Percentiles rank a stretch among this genome's conserved stretches.
phyloP scores from a whole-genome alignment of 163 green algal species.

The Prototheca wickerhamii region DNA sequence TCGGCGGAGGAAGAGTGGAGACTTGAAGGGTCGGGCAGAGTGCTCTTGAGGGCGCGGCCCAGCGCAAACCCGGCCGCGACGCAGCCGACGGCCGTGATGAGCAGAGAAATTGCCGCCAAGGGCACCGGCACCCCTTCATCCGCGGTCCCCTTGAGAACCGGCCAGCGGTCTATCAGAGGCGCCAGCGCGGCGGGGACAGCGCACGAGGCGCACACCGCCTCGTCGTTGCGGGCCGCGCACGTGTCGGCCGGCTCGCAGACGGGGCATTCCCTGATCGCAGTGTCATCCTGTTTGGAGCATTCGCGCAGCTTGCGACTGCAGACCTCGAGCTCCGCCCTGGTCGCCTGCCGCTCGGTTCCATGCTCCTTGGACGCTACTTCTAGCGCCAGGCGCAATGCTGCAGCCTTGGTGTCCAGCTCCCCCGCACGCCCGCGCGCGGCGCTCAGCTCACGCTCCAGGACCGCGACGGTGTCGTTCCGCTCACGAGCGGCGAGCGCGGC shows the following conservation, averaged over 20 bases:
- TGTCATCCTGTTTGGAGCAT: not conserved
- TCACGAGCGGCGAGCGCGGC: no score
- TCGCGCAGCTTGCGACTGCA: no score
- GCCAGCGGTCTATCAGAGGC: not conserved
- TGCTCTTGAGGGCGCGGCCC: no score
- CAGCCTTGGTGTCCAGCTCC: not conserved
- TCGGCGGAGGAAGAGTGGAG: not conserved
- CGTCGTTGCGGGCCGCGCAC: not conserved
- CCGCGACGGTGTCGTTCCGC: no score
- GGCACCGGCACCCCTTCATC: no score
- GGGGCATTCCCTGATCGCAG: no score
- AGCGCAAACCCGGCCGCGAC: no score
- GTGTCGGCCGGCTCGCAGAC: not conserved
- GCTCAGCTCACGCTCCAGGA: no score
- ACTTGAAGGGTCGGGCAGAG: no score
- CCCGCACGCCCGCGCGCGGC: not conserved
- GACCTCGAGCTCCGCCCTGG: no score
- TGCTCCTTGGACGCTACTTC: not conserved
- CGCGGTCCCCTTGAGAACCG: not conserved
- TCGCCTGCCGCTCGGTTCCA: not conserved
- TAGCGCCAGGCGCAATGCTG: not conserved
- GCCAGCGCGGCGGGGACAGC: not conserved
- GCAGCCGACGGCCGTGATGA: no score
- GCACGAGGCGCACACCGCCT: not conserved
- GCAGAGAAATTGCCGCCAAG: no score